Conservation (phyloP, 2,329 filamentous ascomycete genomes). For the Trichophyton simii region DNA sequence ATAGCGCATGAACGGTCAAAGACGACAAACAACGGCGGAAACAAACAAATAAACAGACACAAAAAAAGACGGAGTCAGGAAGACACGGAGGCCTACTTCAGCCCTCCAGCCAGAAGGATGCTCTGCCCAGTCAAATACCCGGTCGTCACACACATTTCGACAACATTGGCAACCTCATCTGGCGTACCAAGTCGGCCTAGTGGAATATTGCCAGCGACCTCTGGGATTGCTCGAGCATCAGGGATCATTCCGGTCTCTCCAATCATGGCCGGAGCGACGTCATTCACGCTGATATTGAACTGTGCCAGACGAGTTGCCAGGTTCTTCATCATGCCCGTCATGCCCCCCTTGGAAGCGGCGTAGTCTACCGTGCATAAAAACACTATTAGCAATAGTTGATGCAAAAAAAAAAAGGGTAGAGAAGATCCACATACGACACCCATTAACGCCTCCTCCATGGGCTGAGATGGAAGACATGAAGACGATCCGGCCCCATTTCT, state of each 20-base stretch:
- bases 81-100: conserved; percentile 29
- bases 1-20: background rate
- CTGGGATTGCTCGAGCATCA: conserved; percentile 44
- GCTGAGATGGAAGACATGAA: conserved; percentile 53
- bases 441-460: conserved; percentile 52
- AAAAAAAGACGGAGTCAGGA: background rate
- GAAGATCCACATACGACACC: conserved; percentile 34
- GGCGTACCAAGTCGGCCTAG: conserved; percentile 46
- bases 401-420: background rate
- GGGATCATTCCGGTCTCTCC: conserved; percentile 53
- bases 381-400: background rate
- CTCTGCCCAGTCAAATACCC: conserved; percentile 49
- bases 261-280: conserved; percentile 58
- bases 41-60: background rate
- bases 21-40: background rate
- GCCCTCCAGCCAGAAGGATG: conserved; percentile 40
- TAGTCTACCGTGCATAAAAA: conserved; percentile 25
- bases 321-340: conserved; percentile 55
- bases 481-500: conserved; percentile 51
- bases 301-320: conserved; percentile 47
- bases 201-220: conserved; percentile 48
- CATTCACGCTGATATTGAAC: conserved; percentile 53
- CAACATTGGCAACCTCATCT: conserved; percentile 48
- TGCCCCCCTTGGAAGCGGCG: conserved; percentile 49
- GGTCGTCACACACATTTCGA: conserved; percentile 49